Evolutionary conservation across 2,329 filamentous ascomycete genomes (phyloP).

Genomic region (Trichocomaceae sp.): DNA sequence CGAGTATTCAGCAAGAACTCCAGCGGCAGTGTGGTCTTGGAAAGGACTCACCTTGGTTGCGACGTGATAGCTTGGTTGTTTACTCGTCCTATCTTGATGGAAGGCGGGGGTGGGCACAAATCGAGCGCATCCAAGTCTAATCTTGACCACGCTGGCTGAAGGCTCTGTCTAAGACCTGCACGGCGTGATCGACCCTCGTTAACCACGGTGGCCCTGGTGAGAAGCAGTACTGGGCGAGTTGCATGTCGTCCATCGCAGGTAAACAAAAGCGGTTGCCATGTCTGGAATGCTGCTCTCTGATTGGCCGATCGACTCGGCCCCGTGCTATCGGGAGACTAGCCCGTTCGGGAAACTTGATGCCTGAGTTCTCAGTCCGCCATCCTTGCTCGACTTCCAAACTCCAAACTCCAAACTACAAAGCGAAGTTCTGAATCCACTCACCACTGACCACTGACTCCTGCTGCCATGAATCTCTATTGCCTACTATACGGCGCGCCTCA

Average conservation of each 20-base stretch:
- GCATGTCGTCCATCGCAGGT: not conserved
- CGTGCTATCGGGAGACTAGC: not conserved
- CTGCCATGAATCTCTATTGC: not conserved
- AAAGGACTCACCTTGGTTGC: not conserved
- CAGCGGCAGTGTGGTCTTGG: not conserved
- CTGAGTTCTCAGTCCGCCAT: not conserved
- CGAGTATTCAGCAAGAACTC: not conserved
- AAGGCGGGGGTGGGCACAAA: not conserved
- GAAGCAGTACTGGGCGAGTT: no score
- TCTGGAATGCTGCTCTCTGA: not conserved
- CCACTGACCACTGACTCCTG: no score
- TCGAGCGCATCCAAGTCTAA: not conserved
- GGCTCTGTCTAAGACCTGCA: not conserved
- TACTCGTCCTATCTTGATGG: not conserved
- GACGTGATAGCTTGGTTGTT: not conserved
- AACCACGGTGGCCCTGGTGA: no score
- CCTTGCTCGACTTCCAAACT: not conserved
- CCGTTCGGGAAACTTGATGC: not conserved
- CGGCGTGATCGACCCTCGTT: not conserved
- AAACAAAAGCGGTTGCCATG: conserved; percentile 11
- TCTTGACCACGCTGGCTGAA: not conserved
- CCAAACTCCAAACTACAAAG: not conserved
- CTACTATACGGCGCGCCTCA: not conserved
- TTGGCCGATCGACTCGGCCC: not conserved
- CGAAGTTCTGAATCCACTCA: no score